Percentiles rank a stretch among this genome's conserved stretches.
These are phyloP conservation scores for Fonsecaea nubica DNA, from an alignment of 2,329 filamentous ascomycete species.

Conservation along the genomic window DNA sequence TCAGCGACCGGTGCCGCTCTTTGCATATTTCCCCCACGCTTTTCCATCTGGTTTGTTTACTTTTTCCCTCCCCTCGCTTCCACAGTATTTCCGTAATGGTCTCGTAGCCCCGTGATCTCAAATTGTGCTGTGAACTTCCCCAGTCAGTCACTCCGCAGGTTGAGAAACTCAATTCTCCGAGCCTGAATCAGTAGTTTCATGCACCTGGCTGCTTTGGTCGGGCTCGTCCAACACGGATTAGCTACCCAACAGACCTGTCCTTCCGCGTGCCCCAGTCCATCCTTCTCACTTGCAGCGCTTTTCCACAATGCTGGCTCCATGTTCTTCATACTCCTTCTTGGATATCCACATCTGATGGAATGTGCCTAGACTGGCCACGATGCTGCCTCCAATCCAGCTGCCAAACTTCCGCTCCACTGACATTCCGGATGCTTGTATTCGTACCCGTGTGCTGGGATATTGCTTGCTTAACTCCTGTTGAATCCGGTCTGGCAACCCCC, in stretches of 20 bases:
- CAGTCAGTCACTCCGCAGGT: neutral
- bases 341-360: conserved; percentile 99
- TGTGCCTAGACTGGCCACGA: conserved; percentile 90
- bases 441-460: conserved; percentile 85
- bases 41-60: neutral
- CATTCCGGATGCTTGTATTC: conserved; percentile 84
- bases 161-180: neutral
- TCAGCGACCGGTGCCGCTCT: neutral
- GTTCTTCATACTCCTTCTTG: conserved; percentile 96
- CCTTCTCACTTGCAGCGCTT: conserved; percentile 85
- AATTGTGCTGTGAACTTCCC: neutral
- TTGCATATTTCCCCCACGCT: conserved; percentile 11
- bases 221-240: neutral
- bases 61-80: conserved; percentile 4
- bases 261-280: neutral
- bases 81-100: conserved; percentile 10
- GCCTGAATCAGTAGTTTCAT: conserved; percentile 17
- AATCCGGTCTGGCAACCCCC: conserved; percentile 89
- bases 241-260: neutral
- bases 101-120: conserved; percentile 7
- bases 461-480: conserved; percentile 80
- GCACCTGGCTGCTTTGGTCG: conserved; percentile 5
- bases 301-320: conserved; percentile 87
- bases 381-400: conserved; percentile 95
- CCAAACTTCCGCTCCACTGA: conserved; percentile 90